phyloP scores from a whole-genome alignment of 2,329 filamentous ascomycete species.

The Setomelanomma holmii region DNA sequence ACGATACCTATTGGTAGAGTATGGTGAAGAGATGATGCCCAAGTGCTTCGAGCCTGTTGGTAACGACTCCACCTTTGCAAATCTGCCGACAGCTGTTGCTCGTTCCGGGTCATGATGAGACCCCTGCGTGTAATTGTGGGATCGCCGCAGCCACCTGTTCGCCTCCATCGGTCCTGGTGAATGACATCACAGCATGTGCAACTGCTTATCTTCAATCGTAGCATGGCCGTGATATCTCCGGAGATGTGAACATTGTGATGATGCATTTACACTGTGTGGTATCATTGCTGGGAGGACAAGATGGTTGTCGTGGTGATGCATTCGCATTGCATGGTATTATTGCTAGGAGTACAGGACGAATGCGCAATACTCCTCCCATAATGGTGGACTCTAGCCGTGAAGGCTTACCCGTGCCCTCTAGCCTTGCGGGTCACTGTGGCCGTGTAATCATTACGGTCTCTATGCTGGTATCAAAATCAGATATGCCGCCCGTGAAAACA shows the following conservation, averaged over 20 bases:
- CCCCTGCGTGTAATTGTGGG: conserved; percentile 1
- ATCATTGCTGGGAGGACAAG: background rate
- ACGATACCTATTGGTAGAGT: too few species aligned
- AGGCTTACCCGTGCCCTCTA: conserved; percentile 23
- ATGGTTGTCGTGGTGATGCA: conserved; percentile 8
- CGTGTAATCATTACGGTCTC: conserved; percentile 9
- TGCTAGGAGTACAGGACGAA: conserved; percentile 16
- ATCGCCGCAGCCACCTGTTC: conserved; percentile 14
- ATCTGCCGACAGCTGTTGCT: background rate
- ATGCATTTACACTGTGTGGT: background rate
- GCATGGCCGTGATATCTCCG: background rate
- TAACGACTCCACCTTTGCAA: background rate
- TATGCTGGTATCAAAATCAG: conserved; percentile 7
- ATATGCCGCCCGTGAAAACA: conserved; percentile 9
- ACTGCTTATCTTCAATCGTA: background rate
- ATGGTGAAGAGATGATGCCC: too few species aligned
- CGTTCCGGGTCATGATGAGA: conserved; percentile 1
- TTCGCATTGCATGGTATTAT: conserved; percentile 43
- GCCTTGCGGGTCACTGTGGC: conserved; percentile 5
- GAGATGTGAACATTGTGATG: background rate
- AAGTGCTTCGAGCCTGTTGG: too few species aligned
- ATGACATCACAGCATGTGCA: conserved; percentile 33
- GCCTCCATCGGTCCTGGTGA: background rate
- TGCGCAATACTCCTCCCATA: conserved; percentile 9
- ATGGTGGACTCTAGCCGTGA: too few species aligned